phyloP scores from a whole-genome alignment of 139 green algal genomes.

The Trebouxia sp. region DNA sequence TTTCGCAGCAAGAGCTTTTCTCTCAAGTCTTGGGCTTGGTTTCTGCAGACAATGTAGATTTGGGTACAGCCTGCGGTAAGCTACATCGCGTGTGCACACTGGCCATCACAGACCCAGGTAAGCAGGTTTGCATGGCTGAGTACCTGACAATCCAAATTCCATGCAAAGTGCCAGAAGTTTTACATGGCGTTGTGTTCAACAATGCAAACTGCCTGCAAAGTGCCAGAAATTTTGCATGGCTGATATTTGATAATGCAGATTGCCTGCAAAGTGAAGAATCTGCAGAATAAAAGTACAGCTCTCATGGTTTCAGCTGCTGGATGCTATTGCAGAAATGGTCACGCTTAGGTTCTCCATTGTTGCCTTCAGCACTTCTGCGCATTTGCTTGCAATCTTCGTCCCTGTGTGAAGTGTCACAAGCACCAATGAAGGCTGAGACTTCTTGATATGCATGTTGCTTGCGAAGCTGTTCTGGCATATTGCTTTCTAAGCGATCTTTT shows the following conservation, averaged over 20 bases:
- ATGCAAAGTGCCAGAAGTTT: neutral
- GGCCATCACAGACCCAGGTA: slow-evolving; percentile 96
- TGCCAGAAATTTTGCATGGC: no score
- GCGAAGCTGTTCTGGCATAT: no score
- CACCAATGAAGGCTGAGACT: no score
- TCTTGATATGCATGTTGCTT: no score
- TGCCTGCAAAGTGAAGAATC: no score
- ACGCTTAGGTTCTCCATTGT: neutral
- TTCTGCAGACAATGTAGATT: slow-evolving; percentile 94
- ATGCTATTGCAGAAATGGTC: no score
- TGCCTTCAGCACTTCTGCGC: neutral
- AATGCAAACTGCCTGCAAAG: neutral
- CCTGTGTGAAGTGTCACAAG: neutral
- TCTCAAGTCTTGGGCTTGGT: no score
- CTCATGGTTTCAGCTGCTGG: neutral
- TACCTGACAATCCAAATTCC: neutral
- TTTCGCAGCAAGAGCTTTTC: no score
- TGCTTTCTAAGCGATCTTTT: no score
- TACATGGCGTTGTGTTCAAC: neutral
- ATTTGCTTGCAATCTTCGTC: neutral
- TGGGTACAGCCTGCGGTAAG: slow-evolving; percentile 98
- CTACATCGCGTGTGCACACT: slow-evolving; percentile 92
- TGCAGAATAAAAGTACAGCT: neutral
- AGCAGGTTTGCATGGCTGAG: neutral
- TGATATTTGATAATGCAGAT: no score